Percentiles rank a stretch among this genome's conserved stretches.
phyloP scores from a whole-genome alignment of 2,329 filamentous ascomycete genomes.

The Curvularia verruculosa region DNA sequence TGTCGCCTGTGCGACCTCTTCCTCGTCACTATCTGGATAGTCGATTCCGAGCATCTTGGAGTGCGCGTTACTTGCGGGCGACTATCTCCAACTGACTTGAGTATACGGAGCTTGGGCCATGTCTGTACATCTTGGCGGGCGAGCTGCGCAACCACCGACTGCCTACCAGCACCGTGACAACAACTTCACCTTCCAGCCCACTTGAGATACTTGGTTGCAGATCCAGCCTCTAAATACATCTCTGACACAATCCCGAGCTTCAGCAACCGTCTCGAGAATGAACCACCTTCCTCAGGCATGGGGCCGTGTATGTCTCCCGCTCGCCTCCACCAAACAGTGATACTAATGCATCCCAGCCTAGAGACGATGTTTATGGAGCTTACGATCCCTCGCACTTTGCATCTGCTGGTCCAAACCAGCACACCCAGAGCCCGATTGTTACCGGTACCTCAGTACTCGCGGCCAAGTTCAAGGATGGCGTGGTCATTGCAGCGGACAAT shows the following conservation, averaged over 20 bases:
- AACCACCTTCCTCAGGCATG: constrained; percentile 70
- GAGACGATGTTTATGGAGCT: constrained; percentile 94
- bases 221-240: not conserved
- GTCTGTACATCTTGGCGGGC: constrained; percentile 21
- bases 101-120: constrained; percentile 39
- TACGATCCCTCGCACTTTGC: constrained; percentile 90
- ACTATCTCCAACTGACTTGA: constrained; percentile 7
- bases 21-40: constrained; percentile 56
- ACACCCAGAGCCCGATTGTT: constrained; percentile 91
- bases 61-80: constrained; percentile 7
- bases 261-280: constrained; percentile 53
- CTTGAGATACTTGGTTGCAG: constrained; percentile 10
- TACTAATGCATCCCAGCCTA: constrained; percentile 67
- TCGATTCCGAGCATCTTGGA: constrained; percentile 51
- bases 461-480: constrained; percentile 94
- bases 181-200: constrained; percentile 28
- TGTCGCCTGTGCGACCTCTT: constrained; percentile 45
- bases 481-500: constrained; percentile 97
- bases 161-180: constrained; percentile 34
- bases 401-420: constrained; percentile 68
- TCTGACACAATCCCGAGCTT: constrained; percentile 2
- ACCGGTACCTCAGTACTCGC: constrained; percentile 95
- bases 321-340: constrained; percentile 17
- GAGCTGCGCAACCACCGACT: constrained; percentile 37
- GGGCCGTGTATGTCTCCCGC: constrained; percentile 62